Evolutionary conservation across 1,284 basidiomycete genomes (phyloP).

Genomic region (Malassezia psittaci): DNA sequence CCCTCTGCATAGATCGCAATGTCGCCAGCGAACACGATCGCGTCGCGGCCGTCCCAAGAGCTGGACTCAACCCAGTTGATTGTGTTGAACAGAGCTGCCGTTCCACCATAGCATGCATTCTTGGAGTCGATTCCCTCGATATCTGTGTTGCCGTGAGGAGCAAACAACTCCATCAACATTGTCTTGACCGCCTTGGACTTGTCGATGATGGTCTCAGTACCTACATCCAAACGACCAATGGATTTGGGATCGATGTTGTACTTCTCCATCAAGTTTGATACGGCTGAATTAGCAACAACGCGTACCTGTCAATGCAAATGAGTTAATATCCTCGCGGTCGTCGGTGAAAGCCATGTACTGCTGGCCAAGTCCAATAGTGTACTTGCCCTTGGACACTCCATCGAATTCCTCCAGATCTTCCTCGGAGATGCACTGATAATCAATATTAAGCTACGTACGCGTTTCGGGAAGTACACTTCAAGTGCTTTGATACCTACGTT

Average conservation of each 20-base stretch:
- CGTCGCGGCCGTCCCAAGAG: conserved; percentile 97
- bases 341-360: conserved; percentile 97
- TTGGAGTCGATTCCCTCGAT: conserved; percentile 98
- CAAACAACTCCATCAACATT: conserved; percentile 94
- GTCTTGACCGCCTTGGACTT: conserved; percentile 99
- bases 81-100: conserved; percentile 93
- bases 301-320: conserved; percentile 80
- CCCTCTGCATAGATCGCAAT: conserved; percentile 98
- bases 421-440: conserved; percentile 42
- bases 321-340: conserved; percentile 94
- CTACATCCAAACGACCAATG: conserved; percentile 93
- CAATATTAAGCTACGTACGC: conserved; percentile 54
- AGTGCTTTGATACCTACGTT: conserved; percentile 85
- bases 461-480: conserved; percentile 85
- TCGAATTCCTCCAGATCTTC: conserved; percentile 69
- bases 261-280: conserved; percentile 73
- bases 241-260: conserved; percentile 91
- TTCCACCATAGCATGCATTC: conserved; percentile 98
- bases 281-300: conserved; percentile 47
- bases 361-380: conserved; percentile 97
- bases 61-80: conserved; percentile 83
- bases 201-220: conserved; percentile 98
- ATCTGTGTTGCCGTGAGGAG: conserved; percentile 80
- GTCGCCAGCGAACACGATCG: conserved; percentile 92
- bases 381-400: conserved; percentile 89